Evolutionary conservation across 129 eudicot genomes (phyloP), one percentile per base, ranked within the genome.

Genomic region (Flaveria brownii): DNA sequence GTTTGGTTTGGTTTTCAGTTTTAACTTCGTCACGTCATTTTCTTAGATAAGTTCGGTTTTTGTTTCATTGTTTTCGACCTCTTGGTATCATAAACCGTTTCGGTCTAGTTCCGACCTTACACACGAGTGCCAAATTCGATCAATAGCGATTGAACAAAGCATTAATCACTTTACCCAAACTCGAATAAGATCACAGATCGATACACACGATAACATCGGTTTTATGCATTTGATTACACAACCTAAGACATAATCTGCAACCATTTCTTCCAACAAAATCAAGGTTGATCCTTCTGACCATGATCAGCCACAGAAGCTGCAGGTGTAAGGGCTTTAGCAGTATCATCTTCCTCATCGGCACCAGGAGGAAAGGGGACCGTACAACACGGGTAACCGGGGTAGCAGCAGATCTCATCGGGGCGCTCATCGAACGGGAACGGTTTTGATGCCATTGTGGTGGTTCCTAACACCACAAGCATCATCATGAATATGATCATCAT

Each of bases 321-420:
- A 45, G 75, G 76, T 67, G 84, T 64, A 15, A 13, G 1, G 3
- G 9, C 18, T 45, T 47, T 65, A 6, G 16, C 16, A 1, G 22
- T 5, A 1, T 25, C 26, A 20, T 65, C 83, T 14, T 43, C 74
- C n/a, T 54, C 55, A 4, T 39, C 79, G 12, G 54, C 69, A 26
- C 75, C 43, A 0, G 79, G 79, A 4, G 79, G 84, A 54, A 30
- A 11, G 30, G 84, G 79, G 22, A 25, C 70, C 2, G 16, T 33
- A 6, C 84, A 80, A 20, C 84, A 80, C 3, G 69, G 79, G 75
- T 73, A 54, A 73, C 79, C 79, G 17, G 83, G 79, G 75, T 80
- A 80, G 70, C 84, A 80, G 22, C 84, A 74, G 45, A 80, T 70
- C 69, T 80, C 84, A 9, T 80, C 71, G 18, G 84, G 84, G 14